Evolutionary conservation across 345 rosid species (phyloP), one percentile per base, ranked within the genome.

Genomic region (Arabis alpina): DNA sequence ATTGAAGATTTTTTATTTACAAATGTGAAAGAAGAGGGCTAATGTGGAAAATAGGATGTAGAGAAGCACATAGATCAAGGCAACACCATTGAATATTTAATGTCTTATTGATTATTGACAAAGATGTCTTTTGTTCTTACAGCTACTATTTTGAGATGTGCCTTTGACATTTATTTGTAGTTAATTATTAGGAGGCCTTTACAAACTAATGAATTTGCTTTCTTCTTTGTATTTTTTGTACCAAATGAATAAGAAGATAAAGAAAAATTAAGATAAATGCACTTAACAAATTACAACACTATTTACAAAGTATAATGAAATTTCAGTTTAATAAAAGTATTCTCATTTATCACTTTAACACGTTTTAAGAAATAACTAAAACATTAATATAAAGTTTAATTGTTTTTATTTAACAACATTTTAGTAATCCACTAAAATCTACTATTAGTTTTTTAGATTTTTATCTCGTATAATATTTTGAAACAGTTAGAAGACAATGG

Each of bases 51-150:
- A 49, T 45, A 49, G 59, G 59, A 64, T 56, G 37, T 19, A 37
- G 65, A 54, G 65, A 54, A 16, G 50, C 70, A 62, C 76, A 63
- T 43, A 13, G 54, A 53, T 53, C 75, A 62, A 36, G 40, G 59
- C 48, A 62, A 10, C 49, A 10, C 49, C 50, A 25, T 54, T 72
- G 70, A 36, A 54, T 8, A 36, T 54, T 72, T 72, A 72, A 34
- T 63, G 56, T 36, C 40, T 19, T 25, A 43, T 19, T 54, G 13
- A 42, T 44, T n/a, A 30, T 70, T 42, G 23, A 52, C 25, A 61
- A 42, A 25, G 10, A 44, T 25, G 16, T 36, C 14, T 36, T 39
- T 24, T 25, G 28, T 27, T 25, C 41, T 41, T 53, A 42, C 16
- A 19, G 54, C 63, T 66, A 2, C 39, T 36, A 19, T 66, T 64